A percentile compares a stretch with the other conserved stretches of the same genome.
These are phyloP conservation scores for Phytophthora aleatoria DNA, from an alignment of 352 stramenopile genomes.

Conservation along the genomic window DNA sequence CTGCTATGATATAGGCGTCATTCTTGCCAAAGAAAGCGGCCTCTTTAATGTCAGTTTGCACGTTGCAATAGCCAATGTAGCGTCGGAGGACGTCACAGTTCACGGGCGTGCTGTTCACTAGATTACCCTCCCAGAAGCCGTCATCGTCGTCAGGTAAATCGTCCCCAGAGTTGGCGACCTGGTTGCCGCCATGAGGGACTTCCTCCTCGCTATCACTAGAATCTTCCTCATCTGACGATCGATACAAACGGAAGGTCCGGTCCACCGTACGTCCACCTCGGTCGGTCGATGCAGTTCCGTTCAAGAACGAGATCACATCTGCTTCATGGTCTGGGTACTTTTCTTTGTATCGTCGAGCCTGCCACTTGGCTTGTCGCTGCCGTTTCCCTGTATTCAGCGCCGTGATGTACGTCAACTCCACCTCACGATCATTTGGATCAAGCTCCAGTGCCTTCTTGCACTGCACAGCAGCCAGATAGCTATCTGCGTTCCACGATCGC, in stretches of 20 bases:
- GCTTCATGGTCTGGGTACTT: constrained; percentile 49
- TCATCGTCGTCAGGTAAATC: constrained; percentile 39
- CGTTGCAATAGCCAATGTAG: constrained; percentile 89
- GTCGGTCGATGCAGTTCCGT: constrained; percentile 4
- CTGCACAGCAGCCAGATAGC: constrained; percentile 62
- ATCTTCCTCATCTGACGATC: constrained; percentile 36
- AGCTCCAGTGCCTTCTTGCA: constrained; percentile 73
- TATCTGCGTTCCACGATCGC: constrained; percentile 68
- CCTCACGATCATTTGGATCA: constrained; percentile 43
- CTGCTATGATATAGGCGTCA: constrained; percentile 84
- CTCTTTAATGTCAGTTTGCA: constrained; percentile 92
- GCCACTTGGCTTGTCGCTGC: constrained; percentile 43
- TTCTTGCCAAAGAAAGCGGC: constrained; percentile 88
- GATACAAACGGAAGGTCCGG: constrained; percentile 15
- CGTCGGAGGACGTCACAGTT: constrained; percentile 73
- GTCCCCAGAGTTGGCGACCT: constrained; percentile 18
- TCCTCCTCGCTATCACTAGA: constrained; percentile 36
- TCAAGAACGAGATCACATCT: constrained; percentile 51
- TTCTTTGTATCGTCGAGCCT: constrained; percentile 46
- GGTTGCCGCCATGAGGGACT: constrained; percentile 15
- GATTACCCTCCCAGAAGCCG: constrained; percentile 59
- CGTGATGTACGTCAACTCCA: constrained; percentile 68
- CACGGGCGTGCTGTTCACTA: constrained; percentile 42
- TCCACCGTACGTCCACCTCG: constrained; percentile 1
- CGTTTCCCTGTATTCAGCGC: constrained; percentile 51